Evolutionary conservation across 257 asterid genomes (phyloP), one percentile per base, ranked within the genome.

Genomic region (Cinchona pubescens): DNA sequence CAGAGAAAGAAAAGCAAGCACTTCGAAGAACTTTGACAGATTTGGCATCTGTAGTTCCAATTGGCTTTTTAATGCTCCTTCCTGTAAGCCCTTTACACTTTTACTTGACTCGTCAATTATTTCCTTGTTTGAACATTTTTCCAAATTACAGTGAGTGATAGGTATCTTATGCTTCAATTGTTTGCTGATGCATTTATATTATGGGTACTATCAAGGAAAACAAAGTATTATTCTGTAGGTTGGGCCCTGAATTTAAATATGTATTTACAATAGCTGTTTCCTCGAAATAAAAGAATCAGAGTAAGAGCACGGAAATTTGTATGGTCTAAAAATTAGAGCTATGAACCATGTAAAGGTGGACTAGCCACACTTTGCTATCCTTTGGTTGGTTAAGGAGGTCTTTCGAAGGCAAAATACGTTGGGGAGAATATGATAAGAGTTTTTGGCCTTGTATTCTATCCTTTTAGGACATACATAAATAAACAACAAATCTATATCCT

Each of bases 61-160:
- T 95, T 75, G 96, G 99, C 69, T 61, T 95, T 83, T 98, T 95
- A 71, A 95, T 95, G 99, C 96, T 95, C 72, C 97, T 95, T 78
- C 99, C 99, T 70, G 99, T 94, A 87, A 88, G 95, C 76, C 35
- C 59, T 21, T 65, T 37, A 61, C 49, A 53, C 67, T 53, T 75
- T 80, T 16, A 45, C 49, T 45, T 45, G 15, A 45, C 49, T n/a
- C n/a, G n/a, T n/a, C n/a, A n/a, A n/a, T 49, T 49, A 15, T 23
- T 49, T 4, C 56, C 56, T 49, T 15, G 7, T 49, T 49, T 49
- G 56, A 49, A 16, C 56, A 16, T 49, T 15, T 49, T 49, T 16
- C 56, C n/a, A 49, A 49, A 49, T 49, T 16, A 49, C 23, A 15
- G n/a, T 16, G 56, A 49, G 1, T 15, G 56, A 49, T 15, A 16